These are phyloP conservation scores for Magnusiomyces sp. DNA, from an alignment of 1,139 yeast species.

Conservation along the genomic window DNA sequence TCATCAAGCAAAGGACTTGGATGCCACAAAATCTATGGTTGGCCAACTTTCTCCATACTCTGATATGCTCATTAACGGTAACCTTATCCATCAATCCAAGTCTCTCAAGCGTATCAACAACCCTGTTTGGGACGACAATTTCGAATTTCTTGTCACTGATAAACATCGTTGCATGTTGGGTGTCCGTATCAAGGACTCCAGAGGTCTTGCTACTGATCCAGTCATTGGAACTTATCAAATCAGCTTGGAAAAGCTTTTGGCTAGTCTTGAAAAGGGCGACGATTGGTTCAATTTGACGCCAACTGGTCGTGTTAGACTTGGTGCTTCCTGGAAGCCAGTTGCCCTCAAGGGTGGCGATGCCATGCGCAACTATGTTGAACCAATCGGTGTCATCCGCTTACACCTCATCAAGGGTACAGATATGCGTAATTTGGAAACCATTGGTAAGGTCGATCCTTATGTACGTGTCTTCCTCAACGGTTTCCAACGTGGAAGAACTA, in stretches of 20 bases:
- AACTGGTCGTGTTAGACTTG: constrained; percentile 63
- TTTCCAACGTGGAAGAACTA: constrained; percentile 67
- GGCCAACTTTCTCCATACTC: constrained; percentile 67
- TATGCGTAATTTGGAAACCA: constrained; percentile 72
- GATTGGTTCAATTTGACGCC: constrained; percentile 60
- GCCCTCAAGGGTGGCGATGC: constrained; percentile 52
- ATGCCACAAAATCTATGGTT: constrained; percentile 50
- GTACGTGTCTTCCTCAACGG: constrained; percentile 73
- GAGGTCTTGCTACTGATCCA: constrained; percentile 53
- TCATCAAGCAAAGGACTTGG: constrained; percentile 66
- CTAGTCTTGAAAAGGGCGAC: constrained; percentile 68
- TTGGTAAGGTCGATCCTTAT: constrained; percentile 92
- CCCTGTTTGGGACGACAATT: constrained; percentile 59
- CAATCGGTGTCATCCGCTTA: constrained; percentile 84
- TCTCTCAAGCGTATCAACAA: constrained; percentile 52
- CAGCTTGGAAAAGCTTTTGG: constrained; percentile 60
- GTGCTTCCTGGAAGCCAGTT: constrained; percentile 82
- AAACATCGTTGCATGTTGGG: constrained; percentile 62
- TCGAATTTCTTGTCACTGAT: constrained; percentile 69
- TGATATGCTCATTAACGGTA: constrained; percentile 59
- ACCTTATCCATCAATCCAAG: constrained; percentile 48
- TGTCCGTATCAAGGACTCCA: constrained; percentile 57
- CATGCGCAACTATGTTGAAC: constrained; percentile 76
- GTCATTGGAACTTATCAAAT: constrained; percentile 39
- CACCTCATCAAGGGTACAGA: constrained; percentile 58